Evolutionary conservation across 2,329 filamentous ascomycete genomes (phyloP), one percentile per base, ranked within the genome.

Genomic region (Colletotrichum nymphaeae): DNA sequence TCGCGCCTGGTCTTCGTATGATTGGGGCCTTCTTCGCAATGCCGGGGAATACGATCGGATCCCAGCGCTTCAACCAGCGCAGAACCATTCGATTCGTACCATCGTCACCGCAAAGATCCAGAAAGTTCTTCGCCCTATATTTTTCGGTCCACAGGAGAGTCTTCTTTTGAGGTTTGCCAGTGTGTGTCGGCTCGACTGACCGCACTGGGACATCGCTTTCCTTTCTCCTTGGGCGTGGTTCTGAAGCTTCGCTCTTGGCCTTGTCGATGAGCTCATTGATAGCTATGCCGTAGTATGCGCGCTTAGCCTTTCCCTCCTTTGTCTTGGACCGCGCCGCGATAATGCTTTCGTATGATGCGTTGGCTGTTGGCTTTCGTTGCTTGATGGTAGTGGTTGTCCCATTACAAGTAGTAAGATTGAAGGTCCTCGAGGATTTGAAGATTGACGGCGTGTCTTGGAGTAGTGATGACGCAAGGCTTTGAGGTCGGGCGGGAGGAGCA

Each of bases 61-160:
- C 97, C 97, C 97, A 99, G 22, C 89, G 89, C 84, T 98, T 99
- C 55, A 99, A 85, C 97, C 97, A 99, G 66, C 94, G 91, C 68
- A 99, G 86, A 5, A 99, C 96, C 73, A 93, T 89, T 73, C 97
- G 91, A 82, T 99, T 97, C 30, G 96, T 98, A 57, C 95, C 89
- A 80, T 99, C 97, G 78, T 99, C 97, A 32, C 97, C 97, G 60
- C 97, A 94, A 0, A 99, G 87, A 77, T 99, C 97, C 77, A 95
- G 94, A 78, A 98, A 99, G 78, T 92, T 96, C 74, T 91, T 91
- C 32, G 97, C 97, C 46, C 97, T 92, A 80, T 99, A 99, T 81
- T 99, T 99, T 80, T 99, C 97, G 0, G 96, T 98, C 97, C 97
- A 99, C 80, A 99, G 86, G 37, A 94, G 82, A 0, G 90, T 88